phyloP scores from a whole-genome alignment of 2,329 filamentous ascomycete species.

The Epichloe uncinata region DNA sequence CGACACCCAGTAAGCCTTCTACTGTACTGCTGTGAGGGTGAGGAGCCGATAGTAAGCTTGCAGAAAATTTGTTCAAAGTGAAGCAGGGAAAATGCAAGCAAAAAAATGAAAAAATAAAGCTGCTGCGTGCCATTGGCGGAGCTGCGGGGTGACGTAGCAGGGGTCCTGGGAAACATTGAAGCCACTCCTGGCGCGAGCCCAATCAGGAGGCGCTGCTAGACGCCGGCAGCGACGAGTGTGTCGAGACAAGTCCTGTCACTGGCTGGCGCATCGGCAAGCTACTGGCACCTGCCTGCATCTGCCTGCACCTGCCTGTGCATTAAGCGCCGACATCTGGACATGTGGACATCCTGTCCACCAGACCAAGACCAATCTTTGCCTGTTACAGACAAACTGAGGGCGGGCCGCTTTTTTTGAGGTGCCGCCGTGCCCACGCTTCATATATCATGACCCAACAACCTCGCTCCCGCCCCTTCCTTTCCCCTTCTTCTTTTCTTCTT shows the following conservation, averaged over 20 bases:
- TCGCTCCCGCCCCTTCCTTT: constrained; percentile 16
- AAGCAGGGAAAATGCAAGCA: too few relatives aligned
- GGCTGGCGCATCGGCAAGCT: constrained; percentile 2
- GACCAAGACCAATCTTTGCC: not conserved
- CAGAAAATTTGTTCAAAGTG: too few relatives aligned
- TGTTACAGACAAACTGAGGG: not conserved
- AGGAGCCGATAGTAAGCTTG: too few relatives aligned
- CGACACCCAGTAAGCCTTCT: too few relatives aligned
- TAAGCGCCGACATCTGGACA: constrained; percentile 1
- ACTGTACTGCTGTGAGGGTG: too few relatives aligned
- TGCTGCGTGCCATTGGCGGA: not conserved
- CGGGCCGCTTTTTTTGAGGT: too few relatives aligned
- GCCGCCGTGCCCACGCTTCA: not conserved
- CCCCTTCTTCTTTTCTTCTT: constrained; percentile 35
- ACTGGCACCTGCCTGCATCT: not conserved
- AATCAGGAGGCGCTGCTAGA: constrained; percentile 12
- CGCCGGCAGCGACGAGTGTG: constrained; percentile 9
- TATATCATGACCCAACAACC: constrained; percentile 3
- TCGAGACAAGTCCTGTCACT: constrained; percentile 1
- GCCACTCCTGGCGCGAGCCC: constrained; percentile 5
- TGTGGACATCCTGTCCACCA: not conserved
- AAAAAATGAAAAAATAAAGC: too few relatives aligned
- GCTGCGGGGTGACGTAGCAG: constrained; percentile 2
- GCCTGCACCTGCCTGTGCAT: not conserved
- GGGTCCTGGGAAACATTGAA: not conserved